Conservation (phyloP, 345 rosid species). For the Capsella bursapastoris region DNA sequence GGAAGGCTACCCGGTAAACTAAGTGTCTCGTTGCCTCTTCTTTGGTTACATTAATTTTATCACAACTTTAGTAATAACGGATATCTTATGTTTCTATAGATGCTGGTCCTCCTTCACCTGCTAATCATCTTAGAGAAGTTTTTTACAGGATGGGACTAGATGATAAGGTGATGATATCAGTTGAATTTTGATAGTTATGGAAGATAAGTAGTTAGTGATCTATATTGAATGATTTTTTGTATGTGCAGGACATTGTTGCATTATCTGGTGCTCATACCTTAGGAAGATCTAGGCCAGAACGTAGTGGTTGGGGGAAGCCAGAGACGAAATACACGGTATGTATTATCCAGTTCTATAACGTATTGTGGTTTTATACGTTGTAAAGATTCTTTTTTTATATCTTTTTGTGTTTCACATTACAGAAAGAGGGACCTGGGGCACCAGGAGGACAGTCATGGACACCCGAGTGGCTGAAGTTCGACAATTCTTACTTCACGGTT, state of each 20-base stretch:
- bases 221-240: neutral
- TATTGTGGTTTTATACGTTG: neutral
- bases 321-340: constrained; percentile 98
- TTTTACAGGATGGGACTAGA: constrained; percentile 94
- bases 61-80: neutral
- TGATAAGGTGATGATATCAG: constrained; percentile 71
- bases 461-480: constrained; percentile 91
- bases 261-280: constrained; percentile 97
- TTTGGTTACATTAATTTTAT: neutral
- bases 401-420: constrained; percentile 28
- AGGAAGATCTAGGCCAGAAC: constrained; percentile 98
- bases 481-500: constrained; percentile 96
- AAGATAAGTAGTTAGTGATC: neutral
- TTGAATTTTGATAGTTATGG: constrained; percentile 7
- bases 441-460: constrained; percentile 99
- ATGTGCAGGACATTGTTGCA: constrained; percentile 84
- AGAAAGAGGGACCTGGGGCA: constrained; percentile 97
- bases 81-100: constrained; percentile 42
- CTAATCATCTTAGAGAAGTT: constrained; percentile 77
- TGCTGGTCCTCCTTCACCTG: constrained; percentile 92
- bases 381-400: neutral
- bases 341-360: constrained; percentile 40
- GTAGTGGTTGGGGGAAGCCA: constrained; percentile 96
- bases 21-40: constrained; percentile 12
- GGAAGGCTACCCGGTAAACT: constrained; percentile 89